These are phyloP conservation scores for Cercospora sojina DNA, from an alignment of 2,329 filamentous ascomycete species.

Conservation along the genomic window DNA sequence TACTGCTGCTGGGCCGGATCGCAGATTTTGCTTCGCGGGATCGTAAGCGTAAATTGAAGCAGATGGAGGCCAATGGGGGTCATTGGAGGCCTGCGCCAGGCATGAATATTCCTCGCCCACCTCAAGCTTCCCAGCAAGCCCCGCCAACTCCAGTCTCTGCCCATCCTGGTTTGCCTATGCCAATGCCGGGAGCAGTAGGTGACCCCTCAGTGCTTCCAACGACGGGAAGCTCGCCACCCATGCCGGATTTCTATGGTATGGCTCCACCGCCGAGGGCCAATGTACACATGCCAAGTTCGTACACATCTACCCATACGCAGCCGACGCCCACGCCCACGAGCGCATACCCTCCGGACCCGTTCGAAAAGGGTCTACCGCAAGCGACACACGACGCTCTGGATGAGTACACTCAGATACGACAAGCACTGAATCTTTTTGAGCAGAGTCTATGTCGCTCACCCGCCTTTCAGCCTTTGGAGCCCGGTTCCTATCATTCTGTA, in stretches of 20 bases:
- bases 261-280: slow-evolving; percentile 43
- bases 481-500: slow-evolving; percentile 63
- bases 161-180: slow-evolving; percentile 1
- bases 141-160: slow-evolving; percentile 25
- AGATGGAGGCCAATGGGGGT: slow-evolving; percentile 59
- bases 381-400: slow-evolving; percentile 67
- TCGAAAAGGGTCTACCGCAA: slow-evolving; percentile 55
- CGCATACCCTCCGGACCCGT: slow-evolving; percentile 48
- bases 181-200: neutral
- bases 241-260: slow-evolving; percentile 56
- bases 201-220: neutral
- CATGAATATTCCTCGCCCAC: slow-evolving; percentile 46
- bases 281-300: slow-evolving; percentile 46
- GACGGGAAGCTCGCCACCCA: slow-evolving; percentile 20
- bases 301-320: slow-evolving; percentile 31
- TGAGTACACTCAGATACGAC: slow-evolving; percentile 76
- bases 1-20: slow-evolving; percentile 76
- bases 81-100: slow-evolving; percentile 56
- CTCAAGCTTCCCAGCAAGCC: slow-evolving; percentile 20
- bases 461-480: slow-evolving; percentile 71
- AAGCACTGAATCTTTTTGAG: slow-evolving; percentile 67
- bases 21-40: slow-evolving; percentile 77
- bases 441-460: slow-evolving; percentile 59
- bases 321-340: slow-evolving; percentile 27
- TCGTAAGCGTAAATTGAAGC: slow-evolving; percentile 71